Evolutionary conservation across 106 monocot genomes (phyloP), one percentile per base, ranked within the genome.

Genomic region (Triglochin maritima): DNA sequence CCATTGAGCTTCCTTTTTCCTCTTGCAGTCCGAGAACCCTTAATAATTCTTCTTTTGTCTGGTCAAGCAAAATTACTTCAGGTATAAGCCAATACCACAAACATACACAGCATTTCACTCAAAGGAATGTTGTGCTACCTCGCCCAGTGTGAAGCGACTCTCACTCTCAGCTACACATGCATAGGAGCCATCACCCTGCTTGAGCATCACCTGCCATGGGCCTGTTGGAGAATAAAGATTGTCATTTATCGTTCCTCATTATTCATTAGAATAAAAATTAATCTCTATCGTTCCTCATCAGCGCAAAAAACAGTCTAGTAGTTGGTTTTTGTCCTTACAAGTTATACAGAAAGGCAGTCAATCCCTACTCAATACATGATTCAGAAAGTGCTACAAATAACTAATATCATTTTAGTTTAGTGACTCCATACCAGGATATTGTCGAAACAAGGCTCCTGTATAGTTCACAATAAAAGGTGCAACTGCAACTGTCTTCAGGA

Each of bases 131-230:
- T 3, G 5, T 46, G 4, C 29, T 51, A 96, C 90, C 88, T 96
- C 91, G 41, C 96, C 96, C 54, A 96, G 67, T n/a, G 90, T 91
- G 72, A 96, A 96, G 44, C 96, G 87, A 47, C 86, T 75, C 29
- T 83, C 80, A 68, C 96, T 91, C 78, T 91, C 96, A 62, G 96
- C 96, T 50, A 96, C 80, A 68, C 96, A 96, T 64, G 96, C 96
- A 80, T 91, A 96, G 13, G 96, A 96, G 52, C 88, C 86, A 74
- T 96, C 96, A 69, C 71, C 56, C 58, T 96, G 96, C 62, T 91
- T 96, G 75, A 96, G 87, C 96, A 96, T 96, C 44, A 96, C 91
- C 64, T 96, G 96, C 96, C 96, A 96, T 56, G 96, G 96, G 12
- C 90, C 96, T 96, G 79, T 56, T 79, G 46, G 46, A 71, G 62